A percentile compares a stretch with the other conserved stretches of the same genome.
phyloP scores from a whole-genome alignment of 2,329 filamentous ascomycete genomes.

The Metarhizium brunneum region DNA sequence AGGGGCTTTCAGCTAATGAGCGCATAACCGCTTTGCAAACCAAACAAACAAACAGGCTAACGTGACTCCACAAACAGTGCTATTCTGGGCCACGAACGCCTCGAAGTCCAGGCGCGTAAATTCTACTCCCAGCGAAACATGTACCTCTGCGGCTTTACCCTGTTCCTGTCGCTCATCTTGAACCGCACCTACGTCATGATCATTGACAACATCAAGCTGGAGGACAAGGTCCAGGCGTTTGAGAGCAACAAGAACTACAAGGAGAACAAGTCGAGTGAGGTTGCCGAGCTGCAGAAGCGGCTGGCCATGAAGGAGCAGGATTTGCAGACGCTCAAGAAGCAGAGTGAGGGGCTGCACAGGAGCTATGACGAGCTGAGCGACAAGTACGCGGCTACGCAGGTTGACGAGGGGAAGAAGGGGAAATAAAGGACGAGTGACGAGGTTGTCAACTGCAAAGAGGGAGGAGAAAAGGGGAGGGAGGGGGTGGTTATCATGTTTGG shows the following conservation, averaged over 20 bases:
- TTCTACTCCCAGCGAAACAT: slow-evolving; percentile 99
- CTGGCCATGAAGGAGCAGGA: slow-evolving; percentile 74
- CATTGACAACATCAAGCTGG: slow-evolving; percentile 78
- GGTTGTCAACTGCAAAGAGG: not conserved
- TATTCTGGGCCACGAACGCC: slow-evolving; percentile 83
- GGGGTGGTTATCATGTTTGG: too few relatives aligned
- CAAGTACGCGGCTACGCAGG: slow-evolving; percentile 56
- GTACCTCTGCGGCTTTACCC: slow-evolving; percentile 99
- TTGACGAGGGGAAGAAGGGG: slow-evolving; percentile 49
- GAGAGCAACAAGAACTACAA: slow-evolving; percentile 66
- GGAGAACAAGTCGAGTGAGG: slow-evolving; percentile 66
- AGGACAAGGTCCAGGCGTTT: slow-evolving; percentile 80
- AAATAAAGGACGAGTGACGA: slow-evolving; percentile 8
- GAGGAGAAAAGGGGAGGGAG: not conserved
- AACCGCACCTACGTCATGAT: slow-evolving; percentile 99
- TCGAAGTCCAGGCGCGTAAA: slow-evolving; percentile 98
- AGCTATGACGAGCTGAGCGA: slow-evolving; percentile 85
- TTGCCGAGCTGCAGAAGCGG: slow-evolving; percentile 60
- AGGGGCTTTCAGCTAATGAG: not conserved
- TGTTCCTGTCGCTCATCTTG: slow-evolving; percentile 96
- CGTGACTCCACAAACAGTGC: slow-evolving; percentile 26
- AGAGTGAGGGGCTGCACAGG: slow-evolving; percentile 70
- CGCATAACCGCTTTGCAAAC: too few relatives aligned
- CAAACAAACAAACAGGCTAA: not conserved
- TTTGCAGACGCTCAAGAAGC: slow-evolving; percentile 84